Evolutionary conservation across 2,329 filamentous ascomycete species (phyloP), one percentile per base, ranked within the genome.

Genomic region (Penicillium hesseltinei): DNA sequence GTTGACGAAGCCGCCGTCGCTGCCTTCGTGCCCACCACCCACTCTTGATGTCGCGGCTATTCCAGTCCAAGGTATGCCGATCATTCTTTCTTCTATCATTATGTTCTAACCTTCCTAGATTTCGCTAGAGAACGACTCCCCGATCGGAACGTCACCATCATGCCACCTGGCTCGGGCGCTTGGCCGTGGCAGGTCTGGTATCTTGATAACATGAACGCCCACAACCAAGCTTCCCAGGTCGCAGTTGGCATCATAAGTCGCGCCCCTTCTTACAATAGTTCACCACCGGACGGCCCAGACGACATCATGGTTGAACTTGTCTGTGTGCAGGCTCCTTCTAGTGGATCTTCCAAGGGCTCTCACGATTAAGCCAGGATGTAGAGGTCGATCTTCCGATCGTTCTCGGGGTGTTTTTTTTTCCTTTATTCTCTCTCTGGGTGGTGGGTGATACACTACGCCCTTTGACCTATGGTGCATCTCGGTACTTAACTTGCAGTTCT

Each of bases 211-310:
- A 72, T 73, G 65, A 72, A 66, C 2, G 63, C 71, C 21, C 35
- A 42, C 17, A 61, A 72, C 19, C 73, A 75, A 54, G 73, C 73
- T 3, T 62, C 64, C 10, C 72, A 75, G 51, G 69, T 75, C 4
- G 73, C 71, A 10, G 71, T 76, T 21, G 73, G 69, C 3, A 74
- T 76, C 27, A 62, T 75, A 51, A 71, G 70, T 62, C 69, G 73
- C 6, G 64, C 60, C 2, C 73, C 73, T 4, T 62, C 64, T 2
- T 70, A 67, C 44, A 64, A 69, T 33, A 67, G 64, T 33, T 29
- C 56, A 8, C 66, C 65, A 13, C 66, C 69, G 2, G 44, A 57
- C 2, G 57, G 61, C 29, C 64, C 64, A 9, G 59, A 73, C 15
- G 73, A 74, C 29, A 66, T 76, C 5, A 66, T 71, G 42, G 61